A percentile compares a stretch with the other conserved stretches of the same genome.
phyloP scores from a whole-genome alignment of 2,329 filamentous ascomycete species.

The Cytospora paraplurivora region DNA sequence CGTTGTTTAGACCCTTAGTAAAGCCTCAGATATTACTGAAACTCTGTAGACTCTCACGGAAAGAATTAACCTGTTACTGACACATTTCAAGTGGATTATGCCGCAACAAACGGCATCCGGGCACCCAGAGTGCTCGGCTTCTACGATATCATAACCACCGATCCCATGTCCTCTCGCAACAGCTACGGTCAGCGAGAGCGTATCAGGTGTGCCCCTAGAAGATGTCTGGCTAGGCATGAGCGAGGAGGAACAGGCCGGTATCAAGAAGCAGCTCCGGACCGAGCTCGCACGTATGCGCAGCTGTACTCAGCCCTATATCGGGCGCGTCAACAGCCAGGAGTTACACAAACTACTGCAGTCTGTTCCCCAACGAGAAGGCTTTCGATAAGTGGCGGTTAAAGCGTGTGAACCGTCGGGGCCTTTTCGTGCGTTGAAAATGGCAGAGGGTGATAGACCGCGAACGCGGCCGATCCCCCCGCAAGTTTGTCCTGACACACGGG shows the following conservation, averaged over 20 bases:
- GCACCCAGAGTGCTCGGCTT: slow-evolving; percentile 22
- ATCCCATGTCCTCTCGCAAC: background rate
- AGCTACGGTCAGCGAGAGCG: slow-evolving; percentile 22
- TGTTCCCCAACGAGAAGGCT: slow-evolving; percentile 17
- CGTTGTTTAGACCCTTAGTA: no score
- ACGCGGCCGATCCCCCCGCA: background rate
- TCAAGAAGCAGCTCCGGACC: slow-evolving; percentile 23
- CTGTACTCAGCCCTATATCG: slow-evolving; percentile 25
- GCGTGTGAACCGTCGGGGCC: slow-evolving; percentile 1
- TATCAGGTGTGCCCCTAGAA: slow-evolving; percentile 23
- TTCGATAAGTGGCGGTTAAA: slow-evolving; percentile 27
- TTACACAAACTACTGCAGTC: slow-evolving; percentile 5
- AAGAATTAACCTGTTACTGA: background rate
- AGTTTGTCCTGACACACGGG: slow-evolving; percentile 7
- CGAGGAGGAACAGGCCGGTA: slow-evolving; percentile 3
- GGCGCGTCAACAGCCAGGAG: slow-evolving; percentile 11
- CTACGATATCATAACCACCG: slow-evolving; percentile 22
- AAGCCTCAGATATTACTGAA: background rate
- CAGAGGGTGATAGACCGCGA: slow-evolving; percentile 8
- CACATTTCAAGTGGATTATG: slow-evolving; percentile 10
- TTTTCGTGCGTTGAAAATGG: slow-evolving; percentile 6
- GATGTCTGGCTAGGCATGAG: slow-evolving; percentile 20
- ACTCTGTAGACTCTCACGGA: background rate
- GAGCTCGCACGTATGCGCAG: slow-evolving; percentile 22
- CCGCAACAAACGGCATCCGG: slow-evolving; percentile 20